Conservation (phyloP, 1,284 basidiomycete genomes). For the Puccinia polysora region DNA sequence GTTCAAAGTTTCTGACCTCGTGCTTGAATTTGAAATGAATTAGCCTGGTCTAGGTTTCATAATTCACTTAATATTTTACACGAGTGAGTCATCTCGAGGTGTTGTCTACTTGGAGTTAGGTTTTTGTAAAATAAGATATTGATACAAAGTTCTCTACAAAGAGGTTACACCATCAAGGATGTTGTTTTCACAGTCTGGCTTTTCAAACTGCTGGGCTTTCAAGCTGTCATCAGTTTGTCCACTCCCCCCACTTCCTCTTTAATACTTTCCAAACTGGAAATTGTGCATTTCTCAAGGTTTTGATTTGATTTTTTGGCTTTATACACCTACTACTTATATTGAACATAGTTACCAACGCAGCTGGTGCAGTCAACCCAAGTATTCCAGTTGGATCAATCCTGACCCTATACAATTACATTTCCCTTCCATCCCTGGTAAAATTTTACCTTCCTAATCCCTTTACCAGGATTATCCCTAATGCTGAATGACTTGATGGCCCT, state of each 20-base stretch:
- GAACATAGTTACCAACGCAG: constrained; percentile 79
- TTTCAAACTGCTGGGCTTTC: constrained; percentile 28
- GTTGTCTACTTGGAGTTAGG: neutral
- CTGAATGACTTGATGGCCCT: neutral
- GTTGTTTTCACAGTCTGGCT: constrained; percentile 33
- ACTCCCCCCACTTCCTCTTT: neutral
- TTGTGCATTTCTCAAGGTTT: too few relatives aligned
- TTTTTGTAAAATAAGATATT: neutral
- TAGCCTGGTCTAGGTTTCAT: too few relatives aligned
- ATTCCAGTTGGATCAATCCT: constrained; percentile 77
- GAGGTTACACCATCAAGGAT: constrained; percentile 32
- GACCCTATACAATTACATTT: constrained; percentile 73
- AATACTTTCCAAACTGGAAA: neutral
- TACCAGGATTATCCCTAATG: neutral
- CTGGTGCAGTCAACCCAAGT: constrained; percentile 67
- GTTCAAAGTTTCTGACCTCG: too few relatives aligned
- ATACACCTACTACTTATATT: too few relatives aligned
- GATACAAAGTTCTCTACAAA: neutral
- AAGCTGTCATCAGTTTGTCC: constrained; percentile 37
- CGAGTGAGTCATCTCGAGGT: constrained; percentile 18
- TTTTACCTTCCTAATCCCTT: neutral
- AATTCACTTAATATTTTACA: too few relatives aligned
- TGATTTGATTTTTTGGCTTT: too few relatives aligned
- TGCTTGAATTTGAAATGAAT: too few relatives aligned
- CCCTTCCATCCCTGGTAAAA: constrained; percentile 66